Conservation (phyloP, 2,329 filamentous ascomycete species). For the Lasiodiplodia citricola region DNA sequence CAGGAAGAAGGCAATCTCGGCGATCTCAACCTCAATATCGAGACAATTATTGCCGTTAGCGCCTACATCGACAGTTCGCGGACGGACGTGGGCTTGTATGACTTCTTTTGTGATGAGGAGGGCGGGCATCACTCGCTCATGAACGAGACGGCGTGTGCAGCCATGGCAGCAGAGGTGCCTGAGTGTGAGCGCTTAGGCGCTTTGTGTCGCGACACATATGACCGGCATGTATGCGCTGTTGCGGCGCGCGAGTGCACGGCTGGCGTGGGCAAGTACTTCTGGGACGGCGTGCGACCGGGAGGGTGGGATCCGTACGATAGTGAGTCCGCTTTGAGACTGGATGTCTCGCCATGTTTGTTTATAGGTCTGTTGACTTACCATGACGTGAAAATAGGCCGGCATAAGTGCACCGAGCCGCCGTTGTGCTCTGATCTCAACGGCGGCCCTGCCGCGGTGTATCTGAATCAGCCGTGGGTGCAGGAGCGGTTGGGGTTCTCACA, state of each 20-base stretch:
- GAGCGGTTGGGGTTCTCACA: neutral
- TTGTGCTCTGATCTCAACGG: neutral
- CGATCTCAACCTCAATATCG: neutral
- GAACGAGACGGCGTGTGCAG: neutral
- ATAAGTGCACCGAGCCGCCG: neutral
- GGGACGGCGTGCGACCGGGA: neutral
- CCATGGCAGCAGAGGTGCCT: neutral
- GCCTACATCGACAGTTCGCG: neutral
- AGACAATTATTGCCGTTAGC: neutral
- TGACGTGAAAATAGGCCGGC: neutral
- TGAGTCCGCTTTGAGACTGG: neutral
- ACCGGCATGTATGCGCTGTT: neutral
- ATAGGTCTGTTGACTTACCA: neutral
- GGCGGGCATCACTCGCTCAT: neutral
- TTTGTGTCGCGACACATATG: neutral
- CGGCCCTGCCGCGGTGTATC: neutral
- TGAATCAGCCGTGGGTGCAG: constrained; percentile 1
- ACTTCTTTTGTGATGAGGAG: neutral
- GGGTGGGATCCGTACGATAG: neutral
- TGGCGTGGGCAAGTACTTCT: neutral
- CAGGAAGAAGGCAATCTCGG: neutral
- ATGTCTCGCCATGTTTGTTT: neutral
- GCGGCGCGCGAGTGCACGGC: neutral
- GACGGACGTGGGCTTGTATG: neutral
- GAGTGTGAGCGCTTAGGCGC: neutral